A percentile compares a stretch with the other conserved stretches of the same genome.
These are phyloP conservation scores for Crithidia acanthocephali DNA, from an alignment of 208 protist genomes.

Conservation along the genomic window DNA sequence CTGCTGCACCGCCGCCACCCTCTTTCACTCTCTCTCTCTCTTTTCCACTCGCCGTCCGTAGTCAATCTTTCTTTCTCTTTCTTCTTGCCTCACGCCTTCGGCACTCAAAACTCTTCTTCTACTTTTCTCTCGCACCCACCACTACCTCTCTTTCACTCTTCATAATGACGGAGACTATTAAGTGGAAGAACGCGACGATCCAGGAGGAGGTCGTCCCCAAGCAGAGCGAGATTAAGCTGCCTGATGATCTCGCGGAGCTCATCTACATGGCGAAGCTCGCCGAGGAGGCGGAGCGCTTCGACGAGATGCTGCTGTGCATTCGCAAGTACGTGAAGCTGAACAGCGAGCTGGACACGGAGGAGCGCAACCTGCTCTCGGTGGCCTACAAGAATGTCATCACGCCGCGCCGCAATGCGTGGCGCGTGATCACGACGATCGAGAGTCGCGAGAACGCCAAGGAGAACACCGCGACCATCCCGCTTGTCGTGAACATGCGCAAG, in stretches of 20 bases:
- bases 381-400: constrained; percentile 99
- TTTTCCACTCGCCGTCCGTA: not conserved
- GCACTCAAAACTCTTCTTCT: constrained; percentile 16
- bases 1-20: not conserved
- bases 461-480: constrained; percentile 83
- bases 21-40: not conserved
- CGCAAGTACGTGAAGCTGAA: constrained; percentile 96
- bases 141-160: constrained; percentile 1
- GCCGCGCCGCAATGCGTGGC: constrained; percentile 98
- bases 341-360: constrained; percentile 98
- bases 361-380: constrained; percentile 99
- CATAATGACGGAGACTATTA: constrained; percentile 78
- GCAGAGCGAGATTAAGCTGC: constrained; percentile 76
- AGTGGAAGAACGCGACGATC: constrained; percentile 83
- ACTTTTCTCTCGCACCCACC: constrained; percentile 4
- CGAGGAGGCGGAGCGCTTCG: constrained; percentile 98
- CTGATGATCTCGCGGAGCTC: constrained; percentile 83
- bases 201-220: constrained; percentile 83
- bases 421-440: constrained; percentile 98
- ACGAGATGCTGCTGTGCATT: constrained; percentile 99
- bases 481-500: constrained; percentile 95
- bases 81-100: not conserved
- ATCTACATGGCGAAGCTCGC: constrained; percentile 98
- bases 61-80: not conserved
- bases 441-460: constrained; percentile 95